These are phyloP conservation scores for Platanthera zijinensis DNA, from an alignment of 106 monocot genomes.

Conservation along the genomic window DNA sequence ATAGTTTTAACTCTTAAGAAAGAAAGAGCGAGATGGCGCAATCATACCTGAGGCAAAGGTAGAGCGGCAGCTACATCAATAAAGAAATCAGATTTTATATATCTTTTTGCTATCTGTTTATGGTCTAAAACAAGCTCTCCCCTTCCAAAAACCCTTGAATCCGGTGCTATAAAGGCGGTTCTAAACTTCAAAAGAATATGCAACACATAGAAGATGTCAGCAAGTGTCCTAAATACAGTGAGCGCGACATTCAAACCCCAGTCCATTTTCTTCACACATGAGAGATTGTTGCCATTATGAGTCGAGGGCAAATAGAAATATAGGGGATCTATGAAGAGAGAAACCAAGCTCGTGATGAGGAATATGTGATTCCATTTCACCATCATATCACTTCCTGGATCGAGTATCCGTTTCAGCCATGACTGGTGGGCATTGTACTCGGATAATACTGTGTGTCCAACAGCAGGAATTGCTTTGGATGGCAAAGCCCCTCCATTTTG, in stretches of 20 bases:
- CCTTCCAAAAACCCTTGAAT: conserved; percentile 74
- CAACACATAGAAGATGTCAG: conserved; percentile 65
- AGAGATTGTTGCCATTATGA: conserved; percentile 7
- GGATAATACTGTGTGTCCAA: conserved; percentile 28
- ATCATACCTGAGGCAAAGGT: conserved; percentile 81
- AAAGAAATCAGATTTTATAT: conserved; percentile 63
- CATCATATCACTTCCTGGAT: conserved; percentile 53
- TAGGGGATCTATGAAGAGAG: conserved; percentile 59
- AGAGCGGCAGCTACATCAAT: conserved; percentile 64
- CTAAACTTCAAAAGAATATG: conserved; percentile 77
- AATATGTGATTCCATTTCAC: conserved; percentile 61
- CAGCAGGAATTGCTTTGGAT: conserved; percentile 3
- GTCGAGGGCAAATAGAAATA: conserved; percentile 62
- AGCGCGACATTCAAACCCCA: conserved; percentile 26
- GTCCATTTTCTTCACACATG: conserved; percentile 44
- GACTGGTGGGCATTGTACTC: conserved; percentile 25
- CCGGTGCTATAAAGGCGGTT: conserved; percentile 82
- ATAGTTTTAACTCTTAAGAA: not conserved
- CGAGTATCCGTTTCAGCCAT: conserved; percentile 43
- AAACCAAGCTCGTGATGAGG: conserved; percentile 44
- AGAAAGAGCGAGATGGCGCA: not conserved
- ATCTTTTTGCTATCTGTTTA: conserved; percentile 57
- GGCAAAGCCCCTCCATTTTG: conserved; percentile 11
- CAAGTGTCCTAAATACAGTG: conserved; percentile 38
- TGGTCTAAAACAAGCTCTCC: conserved; percentile 79